A percentile compares a stretch with the other conserved stretches of the same genome.
These are phyloP conservation scores for Thalassiosira profunda DNA, from an alignment of 108 stramenopile species.

Conservation along the genomic window DNA sequence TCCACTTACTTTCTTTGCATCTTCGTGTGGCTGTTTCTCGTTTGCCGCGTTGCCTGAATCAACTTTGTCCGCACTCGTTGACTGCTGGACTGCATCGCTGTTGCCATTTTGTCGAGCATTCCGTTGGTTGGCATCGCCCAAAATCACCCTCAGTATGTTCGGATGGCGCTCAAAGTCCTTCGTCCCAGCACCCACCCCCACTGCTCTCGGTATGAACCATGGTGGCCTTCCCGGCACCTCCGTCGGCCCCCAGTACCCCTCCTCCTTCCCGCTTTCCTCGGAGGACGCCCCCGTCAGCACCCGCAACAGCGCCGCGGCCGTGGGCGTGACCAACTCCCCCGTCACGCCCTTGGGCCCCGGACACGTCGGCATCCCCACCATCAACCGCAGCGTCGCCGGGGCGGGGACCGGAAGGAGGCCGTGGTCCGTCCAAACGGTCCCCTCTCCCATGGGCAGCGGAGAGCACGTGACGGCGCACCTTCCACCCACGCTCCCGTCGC, in stretches of 20 bases:
- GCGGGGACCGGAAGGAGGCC: conserved; percentile 95
- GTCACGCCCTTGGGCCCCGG: conserved; percentile 83
- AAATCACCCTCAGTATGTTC: conserved; percentile 86
- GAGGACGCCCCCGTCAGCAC: conserved; percentile 55
- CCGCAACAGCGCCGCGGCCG: conserved; percentile 89
- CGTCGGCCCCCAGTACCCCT: conserved; percentile 19
- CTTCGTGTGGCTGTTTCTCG: background rate
- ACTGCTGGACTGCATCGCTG: no score
- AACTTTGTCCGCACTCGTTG: background rate
- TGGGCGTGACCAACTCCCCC: conserved; percentile 94
- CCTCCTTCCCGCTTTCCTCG: background rate
- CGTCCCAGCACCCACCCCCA: conserved; percentile 93
- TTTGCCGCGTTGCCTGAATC: background rate
- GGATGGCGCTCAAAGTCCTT: conserved; percentile 93
- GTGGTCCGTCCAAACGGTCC: conserved; percentile 93
- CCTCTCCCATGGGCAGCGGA: conserved; percentile 87
- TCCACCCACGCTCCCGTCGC: conserved; percentile 6
- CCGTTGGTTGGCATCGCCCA: no score
- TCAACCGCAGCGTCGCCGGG: conserved; percentile 87
- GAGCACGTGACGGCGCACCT: conserved; percentile 64
- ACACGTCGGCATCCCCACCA: conserved; percentile 88
- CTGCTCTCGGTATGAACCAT: conserved; percentile 52
- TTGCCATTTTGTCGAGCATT: background rate
- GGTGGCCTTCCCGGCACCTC: conserved; percentile 72
- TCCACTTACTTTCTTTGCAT: conserved; percentile 23